phyloP scores from a whole-genome alignment of 768 basidiomycete species.

The Nidula microcarpa region DNA sequence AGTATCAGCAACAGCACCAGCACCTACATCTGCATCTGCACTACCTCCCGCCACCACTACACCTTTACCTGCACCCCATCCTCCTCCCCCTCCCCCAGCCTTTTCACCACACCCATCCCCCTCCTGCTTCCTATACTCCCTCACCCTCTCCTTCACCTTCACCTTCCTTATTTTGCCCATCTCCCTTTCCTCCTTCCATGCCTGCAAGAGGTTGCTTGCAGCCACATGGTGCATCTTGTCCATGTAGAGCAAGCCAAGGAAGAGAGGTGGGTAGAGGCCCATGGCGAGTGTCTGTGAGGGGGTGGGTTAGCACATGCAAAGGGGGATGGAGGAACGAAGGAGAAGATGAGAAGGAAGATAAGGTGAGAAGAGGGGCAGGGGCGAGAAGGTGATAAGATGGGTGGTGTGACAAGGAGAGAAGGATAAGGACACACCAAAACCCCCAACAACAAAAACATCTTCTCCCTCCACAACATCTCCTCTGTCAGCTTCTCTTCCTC shows the following conservation, averaged over 20 bases:
- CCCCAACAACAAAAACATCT: constrained; percentile 43
- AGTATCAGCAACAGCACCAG: too few species aligned
- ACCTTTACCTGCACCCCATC: too few species aligned
- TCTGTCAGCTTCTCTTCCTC: constrained; percentile 16
- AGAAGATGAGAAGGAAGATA: not conserved
- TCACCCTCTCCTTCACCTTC: constrained; percentile 47
- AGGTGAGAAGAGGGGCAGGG: not conserved
- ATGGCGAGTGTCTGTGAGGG: constrained; percentile 34
- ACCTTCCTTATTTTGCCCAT: constrained; percentile 50
- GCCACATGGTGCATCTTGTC: constrained; percentile 50
- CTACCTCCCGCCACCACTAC: too few species aligned
- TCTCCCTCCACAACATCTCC: constrained; percentile 34
- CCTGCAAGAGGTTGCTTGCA: constrained; percentile 54
- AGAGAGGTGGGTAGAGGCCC: constrained; percentile 40
- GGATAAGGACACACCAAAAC: constrained; percentile 34
- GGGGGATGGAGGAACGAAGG: not conserved
- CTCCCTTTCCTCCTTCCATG: constrained; percentile 52
- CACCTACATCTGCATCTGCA: too few species aligned
- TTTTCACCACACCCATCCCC: not conserved
- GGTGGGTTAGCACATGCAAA: not conserved
- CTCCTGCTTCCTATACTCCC: constrained; percentile 20
- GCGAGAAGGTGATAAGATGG: not conserved
- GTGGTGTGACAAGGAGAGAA: not conserved
- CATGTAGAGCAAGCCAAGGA: constrained; percentile 27
- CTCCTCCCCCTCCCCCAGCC: not conserved